Conservation (phyloP, 148 eudicot genomes). For the Diospyros kaki region DNA sequence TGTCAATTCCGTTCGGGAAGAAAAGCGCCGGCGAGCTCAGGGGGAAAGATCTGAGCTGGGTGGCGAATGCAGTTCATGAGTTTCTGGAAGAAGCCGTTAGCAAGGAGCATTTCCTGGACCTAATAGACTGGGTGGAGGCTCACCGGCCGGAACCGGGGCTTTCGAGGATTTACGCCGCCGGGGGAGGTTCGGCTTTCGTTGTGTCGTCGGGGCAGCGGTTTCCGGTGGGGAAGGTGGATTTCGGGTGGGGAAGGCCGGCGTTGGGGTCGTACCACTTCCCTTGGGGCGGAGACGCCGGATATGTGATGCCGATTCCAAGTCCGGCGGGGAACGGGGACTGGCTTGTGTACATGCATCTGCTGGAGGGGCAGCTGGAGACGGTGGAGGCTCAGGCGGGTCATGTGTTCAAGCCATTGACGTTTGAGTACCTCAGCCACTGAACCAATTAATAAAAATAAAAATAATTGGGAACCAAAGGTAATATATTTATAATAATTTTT, state of each 20-base stretch:
- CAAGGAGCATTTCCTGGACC: constrained; percentile 1
- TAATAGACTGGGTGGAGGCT: constrained; percentile 10
- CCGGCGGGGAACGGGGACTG: neutral
- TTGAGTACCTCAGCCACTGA: neutral
- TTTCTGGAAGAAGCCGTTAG: neutral
- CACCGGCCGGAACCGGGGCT: constrained; percentile 1
- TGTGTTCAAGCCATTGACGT: constrained; percentile 2
- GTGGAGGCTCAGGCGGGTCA: neutral
- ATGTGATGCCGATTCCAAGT: constrained; percentile 13
- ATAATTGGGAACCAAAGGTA: too few relatives aligned
- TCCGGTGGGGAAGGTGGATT: neutral
- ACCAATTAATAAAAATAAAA: too few relatives aligned
- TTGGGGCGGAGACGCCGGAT: constrained; percentile 10
- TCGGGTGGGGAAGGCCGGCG: constrained; percentile 9
- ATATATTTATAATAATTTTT: too few relatives aligned
- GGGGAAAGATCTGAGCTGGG: neutral
- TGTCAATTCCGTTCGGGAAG: neutral
- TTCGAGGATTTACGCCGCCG: neutral
- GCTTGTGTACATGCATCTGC: constrained; percentile 9
- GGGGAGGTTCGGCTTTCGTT: neutral
- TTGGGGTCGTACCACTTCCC: constrained; percentile 14
- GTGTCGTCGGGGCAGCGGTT: constrained; percentile 8
- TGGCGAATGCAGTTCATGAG: neutral
- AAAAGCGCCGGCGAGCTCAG: constrained; percentile 3
- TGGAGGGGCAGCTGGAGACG: constrained; percentile 4